Conservation (phyloP, 345 rosid species). For the Ailanthus altissimus region DNA sequence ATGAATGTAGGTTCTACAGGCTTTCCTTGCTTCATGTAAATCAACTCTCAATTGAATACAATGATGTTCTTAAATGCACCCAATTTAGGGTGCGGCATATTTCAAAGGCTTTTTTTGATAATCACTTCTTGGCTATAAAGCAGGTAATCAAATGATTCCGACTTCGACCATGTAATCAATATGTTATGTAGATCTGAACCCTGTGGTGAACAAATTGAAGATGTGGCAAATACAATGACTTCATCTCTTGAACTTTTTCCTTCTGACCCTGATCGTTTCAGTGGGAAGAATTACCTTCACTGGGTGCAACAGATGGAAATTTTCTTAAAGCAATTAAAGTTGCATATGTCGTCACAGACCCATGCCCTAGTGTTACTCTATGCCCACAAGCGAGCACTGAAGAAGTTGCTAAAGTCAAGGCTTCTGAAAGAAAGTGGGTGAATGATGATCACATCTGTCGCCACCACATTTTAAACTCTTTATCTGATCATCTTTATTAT, state of each 20-base stretch:
- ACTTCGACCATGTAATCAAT: slow-evolving; percentile 25
- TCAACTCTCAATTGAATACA: not conserved
- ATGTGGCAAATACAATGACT: slow-evolving; percentile 34
- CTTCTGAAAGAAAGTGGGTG: slow-evolving; percentile 50
- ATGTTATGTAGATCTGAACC: slow-evolving; percentile 39
- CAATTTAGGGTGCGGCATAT: not conserved
- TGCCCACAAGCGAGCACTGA: slow-evolving; percentile 33
- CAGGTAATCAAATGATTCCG: slow-evolving; percentile 22
- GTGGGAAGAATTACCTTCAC: slow-evolving; percentile 63
- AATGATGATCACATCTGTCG: slow-evolving; percentile 69
- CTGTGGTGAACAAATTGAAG: slow-evolving; percentile 28
- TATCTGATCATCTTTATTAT: slow-evolving; percentile 66
- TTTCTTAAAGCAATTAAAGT: slow-evolving; percentile 67
- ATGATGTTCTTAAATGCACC: not conserved
- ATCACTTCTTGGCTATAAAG: slow-evolving; percentile 4
- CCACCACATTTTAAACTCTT: slow-evolving; percentile 58
- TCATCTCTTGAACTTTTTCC: slow-evolving; percentile 34
- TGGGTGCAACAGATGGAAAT: slow-evolving; percentile 71
- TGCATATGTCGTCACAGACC: slow-evolving; percentile 60
- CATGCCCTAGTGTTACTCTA: slow-evolving; percentile 38
- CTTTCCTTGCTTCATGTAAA: not conserved
- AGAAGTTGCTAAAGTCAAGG: slow-evolving; percentile 38
- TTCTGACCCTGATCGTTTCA: slow-evolving; percentile 55
- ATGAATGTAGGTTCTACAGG: not conserved
- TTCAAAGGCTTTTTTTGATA: not conserved